Evolutionary conservation across 2,329 filamentous ascomycete species (phyloP).

Genomic region (Aspergillus sp.): DNA sequence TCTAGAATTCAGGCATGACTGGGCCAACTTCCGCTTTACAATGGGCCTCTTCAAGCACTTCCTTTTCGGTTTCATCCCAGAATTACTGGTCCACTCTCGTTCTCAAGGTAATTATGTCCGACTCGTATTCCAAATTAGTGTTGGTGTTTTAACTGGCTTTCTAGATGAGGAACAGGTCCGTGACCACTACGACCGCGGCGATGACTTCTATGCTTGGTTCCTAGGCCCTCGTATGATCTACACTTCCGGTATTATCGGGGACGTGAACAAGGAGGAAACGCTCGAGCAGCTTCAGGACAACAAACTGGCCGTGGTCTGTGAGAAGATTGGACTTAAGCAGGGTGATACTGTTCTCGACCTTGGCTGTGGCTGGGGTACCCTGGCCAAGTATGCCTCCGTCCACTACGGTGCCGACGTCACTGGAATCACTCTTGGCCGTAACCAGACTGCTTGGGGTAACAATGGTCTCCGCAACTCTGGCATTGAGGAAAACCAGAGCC

Average conservation of each 20-base stretch:
- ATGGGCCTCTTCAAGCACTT: conserved; percentile 83
- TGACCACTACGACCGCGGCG: conserved; percentile 95
- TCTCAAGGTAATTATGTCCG: conserved; percentile 65
- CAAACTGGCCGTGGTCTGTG: conserved; percentile 91
- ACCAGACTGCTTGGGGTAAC: conserved; percentile 98
- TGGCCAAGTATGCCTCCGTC: conserved; percentile 86
- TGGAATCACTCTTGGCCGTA: conserved; percentile 90
- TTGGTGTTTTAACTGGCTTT: conserved; percentile 4
- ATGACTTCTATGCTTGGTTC: conserved; percentile 99
- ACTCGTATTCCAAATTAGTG: background rate
- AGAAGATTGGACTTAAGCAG: conserved; percentile 83
- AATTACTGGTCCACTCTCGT: conserved; percentile 88
- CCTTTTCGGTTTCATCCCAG: conserved; percentile 81
- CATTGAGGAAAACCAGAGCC: conserved; percentile 82
- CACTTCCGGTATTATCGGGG: conserved; percentile 90
- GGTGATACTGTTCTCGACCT: conserved; percentile 88
- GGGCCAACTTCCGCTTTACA: conserved; percentile 93
- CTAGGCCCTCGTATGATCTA: conserved; percentile 98
- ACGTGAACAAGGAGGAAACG: conserved; percentile 81
- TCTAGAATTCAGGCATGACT: conserved; percentile 93
- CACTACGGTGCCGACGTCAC: conserved; percentile 86
- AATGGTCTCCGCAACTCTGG: conserved; percentile 78
- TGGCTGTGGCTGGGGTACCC: conserved; percentile 96
- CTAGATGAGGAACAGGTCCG: conserved; percentile 95
- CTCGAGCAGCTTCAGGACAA: conserved; percentile 97